Evolutionary conservation across 1,284 basidiomycete species (phyloP), one percentile per base, ranked within the genome.

Genomic region (Spongiforma sp.): DNA sequence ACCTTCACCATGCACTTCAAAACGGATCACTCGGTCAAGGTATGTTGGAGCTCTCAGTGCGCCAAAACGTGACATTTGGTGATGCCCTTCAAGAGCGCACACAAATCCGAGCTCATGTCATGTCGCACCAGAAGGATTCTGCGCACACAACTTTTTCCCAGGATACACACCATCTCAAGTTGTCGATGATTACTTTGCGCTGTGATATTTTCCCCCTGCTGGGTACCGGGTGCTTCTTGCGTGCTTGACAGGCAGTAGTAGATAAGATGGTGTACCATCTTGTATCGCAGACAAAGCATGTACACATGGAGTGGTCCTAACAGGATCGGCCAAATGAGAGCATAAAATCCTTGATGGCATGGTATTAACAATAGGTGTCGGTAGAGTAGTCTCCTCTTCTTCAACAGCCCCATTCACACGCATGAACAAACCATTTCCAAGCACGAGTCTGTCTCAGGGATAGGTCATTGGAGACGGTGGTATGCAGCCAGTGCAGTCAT

Each of bases 111-210:
- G 24, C 89, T 88, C 17, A 81, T 80, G 77, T 91, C 91, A 75
- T 96, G 89, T 72, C 89, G 86, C 60, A 96, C 95, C 61, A 97
- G 86, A 54, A 97, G 80, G 15, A 96, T 95, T 78, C 97, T 96
- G 58, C 96, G 96, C 3, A 96, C 96, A 73, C 96, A 98, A 2
- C 96, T 97, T 80, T 96, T 98, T 19, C 96, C 96, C 10, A 99
- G 83, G 24, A 98, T 96, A 30, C 95, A 87, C 84, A 98, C 91
- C 86, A 98, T 94, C 80, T 98, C 94, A 98, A 98, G 79, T 98
- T 96, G 70, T 95, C 88, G 65, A 99, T 85, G 54, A 83, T 81
- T 36, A 93, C 91, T 76, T 93, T 93, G 63, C 88, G 84, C 62
- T 86, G 83, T 12, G 84, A 81, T 65, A 86, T 88, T 72, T 82